These are phyloP conservation scores for Tetradesmus lagerheimii DNA, from an alignment of 139 green algal genomes.

Conservation along the genomic window DNA sequence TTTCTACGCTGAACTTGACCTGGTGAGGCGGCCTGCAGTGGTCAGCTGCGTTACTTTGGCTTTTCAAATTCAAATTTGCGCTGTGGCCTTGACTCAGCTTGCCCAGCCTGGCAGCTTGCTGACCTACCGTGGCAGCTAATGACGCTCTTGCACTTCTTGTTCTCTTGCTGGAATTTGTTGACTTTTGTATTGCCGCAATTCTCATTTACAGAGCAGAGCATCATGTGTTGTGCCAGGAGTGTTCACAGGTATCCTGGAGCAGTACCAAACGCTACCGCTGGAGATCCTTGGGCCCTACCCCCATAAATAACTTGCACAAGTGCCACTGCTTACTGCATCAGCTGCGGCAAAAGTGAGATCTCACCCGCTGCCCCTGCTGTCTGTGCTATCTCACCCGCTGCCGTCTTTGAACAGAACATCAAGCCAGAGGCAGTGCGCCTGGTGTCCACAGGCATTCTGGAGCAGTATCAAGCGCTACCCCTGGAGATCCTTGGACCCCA, in stretches of 20 bases:
- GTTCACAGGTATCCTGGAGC: background rate
- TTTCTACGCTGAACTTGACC: slow-evolving; percentile 28
- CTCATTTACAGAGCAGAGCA: background rate
- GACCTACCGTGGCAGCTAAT: too few species aligned
- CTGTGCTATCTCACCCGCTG: background rate
- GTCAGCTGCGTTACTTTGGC: too few species aligned
- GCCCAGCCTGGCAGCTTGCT: too few species aligned
- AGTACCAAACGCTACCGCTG: background rate
- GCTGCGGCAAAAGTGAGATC: too few species aligned
- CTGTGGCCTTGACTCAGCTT: too few species aligned
- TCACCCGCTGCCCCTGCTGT: too few species aligned
- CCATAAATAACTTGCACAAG: too few species aligned
- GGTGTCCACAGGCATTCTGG: background rate
- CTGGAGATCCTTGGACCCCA: background rate
- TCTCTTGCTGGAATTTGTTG: too few species aligned
- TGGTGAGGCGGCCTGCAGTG: slow-evolving; percentile 4
- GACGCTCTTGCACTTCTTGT: too few species aligned
- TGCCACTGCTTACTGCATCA: too few species aligned
- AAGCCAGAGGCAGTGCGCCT: slow-evolving; percentile 19
- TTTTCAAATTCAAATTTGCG: too few species aligned
- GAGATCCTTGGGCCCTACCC: background rate
- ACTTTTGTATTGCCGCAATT: too few species aligned
- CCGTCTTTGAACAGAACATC: background rate
- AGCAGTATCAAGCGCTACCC: background rate
- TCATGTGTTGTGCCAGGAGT: background rate